Evolutionary conservation across 1,139 yeast species (phyloP), one percentile per base, ranked within the genome.

Genomic region (Yamadazyma triangularis): DNA sequence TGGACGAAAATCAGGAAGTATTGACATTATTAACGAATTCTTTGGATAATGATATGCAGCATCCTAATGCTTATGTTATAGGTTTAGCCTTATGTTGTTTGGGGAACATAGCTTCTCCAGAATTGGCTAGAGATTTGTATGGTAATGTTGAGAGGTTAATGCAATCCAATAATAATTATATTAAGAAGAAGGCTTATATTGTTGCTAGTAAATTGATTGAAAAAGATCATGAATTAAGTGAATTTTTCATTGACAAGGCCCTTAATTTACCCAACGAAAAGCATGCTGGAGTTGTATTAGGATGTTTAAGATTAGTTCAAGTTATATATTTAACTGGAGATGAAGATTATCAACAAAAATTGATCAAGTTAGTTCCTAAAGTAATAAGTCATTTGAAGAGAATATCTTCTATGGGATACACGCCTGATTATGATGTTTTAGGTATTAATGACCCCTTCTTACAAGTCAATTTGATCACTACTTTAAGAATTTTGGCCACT

Each of bases 1-100:
- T 93, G 43, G 98, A 93, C 57, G 98, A 91, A 59, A 86, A 87
- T 49, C 96, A 91, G 57, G 98, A 93, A 51, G 91, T 91, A 29
- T 67, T 93, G 51, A 93, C 98, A 2, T 67, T 93, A 34, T 74
- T 93, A 56, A 91, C 98, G 32, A 93, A 93, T 58, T 81, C 96
- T 15, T 66, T 91, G 47, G 93, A 88, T 56, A 81, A 81, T 51
- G 99, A 93, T 58, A 73, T 93, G 72, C 82, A 82, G 49, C 93
- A 85, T 51, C 81, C 94, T n/a, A 88, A 89, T 51, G 82, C 86
- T 44, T 87, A 79, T 53, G 80, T 91, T 32, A 91, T 85, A 9
- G 89, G 94, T 2, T 63, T 89, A 34, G 97, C 98, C 0, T 68
- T 91, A 38, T 77, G 88, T 37, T 86, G 97, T 7, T 65, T 91